These are phyloP conservation scores for Hevea brasiliensis DNA, from an alignment of 345 rosid genomes.

Conservation along the genomic window DNA sequence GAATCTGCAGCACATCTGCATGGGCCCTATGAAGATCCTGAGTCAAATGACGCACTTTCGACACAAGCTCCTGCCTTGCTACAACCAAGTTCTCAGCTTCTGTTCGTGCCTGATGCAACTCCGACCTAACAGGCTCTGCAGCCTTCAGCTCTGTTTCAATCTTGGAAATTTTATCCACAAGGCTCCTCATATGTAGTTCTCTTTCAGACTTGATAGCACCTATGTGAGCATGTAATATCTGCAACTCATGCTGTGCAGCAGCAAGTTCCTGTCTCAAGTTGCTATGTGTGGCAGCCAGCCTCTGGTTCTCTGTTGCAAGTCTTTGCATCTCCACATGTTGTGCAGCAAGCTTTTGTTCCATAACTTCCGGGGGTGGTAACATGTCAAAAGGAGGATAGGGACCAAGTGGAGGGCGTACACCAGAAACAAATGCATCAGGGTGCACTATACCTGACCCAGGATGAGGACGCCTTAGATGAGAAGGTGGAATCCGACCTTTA, in stretches of 20 bases:
- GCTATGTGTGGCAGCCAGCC: conserved; percentile 80
- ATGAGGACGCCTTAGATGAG: conserved; percentile 62
- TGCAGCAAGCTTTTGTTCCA: conserved; percentile 84
- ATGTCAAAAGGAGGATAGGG: conserved; percentile 60
- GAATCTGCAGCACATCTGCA: conserved; percentile 74
- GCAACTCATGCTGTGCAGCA: conserved; percentile 89
- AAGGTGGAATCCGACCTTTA: conserved; percentile 74
- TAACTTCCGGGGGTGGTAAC: conserved; percentile 76
- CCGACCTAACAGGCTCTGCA: conserved; percentile 64
- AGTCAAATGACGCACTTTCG: conserved; percentile 71
- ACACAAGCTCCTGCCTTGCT: conserved; percentile 75
- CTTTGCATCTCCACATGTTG: conserved; percentile 87
- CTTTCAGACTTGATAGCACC: conserved; percentile 72
- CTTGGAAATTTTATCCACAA: conserved; percentile 63
- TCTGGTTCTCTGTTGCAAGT: conserved; percentile 85
- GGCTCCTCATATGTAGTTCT: conserved; percentile 70
- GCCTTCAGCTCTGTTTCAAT: conserved; percentile 77
- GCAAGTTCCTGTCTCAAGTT: conserved; percentile 79
- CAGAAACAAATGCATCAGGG: conserved; percentile 58
- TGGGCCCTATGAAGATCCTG: conserved; percentile 78
- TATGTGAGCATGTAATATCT: conserved; percentile 69
- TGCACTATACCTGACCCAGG: conserved; percentile 60
- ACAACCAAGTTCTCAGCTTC: conserved; percentile 73
- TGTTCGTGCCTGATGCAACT: conserved; percentile 65
- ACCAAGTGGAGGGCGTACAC: conserved; percentile 44